Evolutionary conservation across 495 filamentous ascomycete genomes (phyloP), one percentile per base, ranked within the genome.

Genomic region (Penicillium nucicola): DNA sequence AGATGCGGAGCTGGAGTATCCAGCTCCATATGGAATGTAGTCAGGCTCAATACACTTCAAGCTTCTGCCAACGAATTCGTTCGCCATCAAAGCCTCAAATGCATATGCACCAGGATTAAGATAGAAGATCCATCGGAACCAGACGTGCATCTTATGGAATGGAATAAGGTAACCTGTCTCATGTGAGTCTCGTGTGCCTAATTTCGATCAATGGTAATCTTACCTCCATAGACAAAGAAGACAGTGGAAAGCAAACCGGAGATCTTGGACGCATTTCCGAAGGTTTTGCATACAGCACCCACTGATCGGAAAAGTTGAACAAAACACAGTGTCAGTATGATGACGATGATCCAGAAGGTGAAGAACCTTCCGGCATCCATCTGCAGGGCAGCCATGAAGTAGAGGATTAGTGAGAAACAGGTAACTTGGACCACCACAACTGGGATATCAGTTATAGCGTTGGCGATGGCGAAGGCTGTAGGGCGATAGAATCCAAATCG

Each of bases 91-190:
- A 0, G 86, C 77, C 67, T 97, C 92, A 56, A 95, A 97, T 2
- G 87, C 84, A 56, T 96, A 97, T 0, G 83, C 82, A 23, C 93
- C 79, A 2, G 91, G 90, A 58, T 96, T 87, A 8, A 96, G 67
- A 56, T 90, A 96, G 60, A 90, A 89, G 46, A 97, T 79, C 92
- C 92, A 96, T 15, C 89, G 80, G 57, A 89, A 89, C 87, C 90
- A 96, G 3, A 73, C 77, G 6, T 85, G 82, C 89, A 96, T 95
- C 22, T 71, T 64, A 33, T 66, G 61, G 46, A 83, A 83, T 0
- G 92, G 92, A 49, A 97, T 88, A 2, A 85, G 80, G 65, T 96
- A 97, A 7, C 92, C 92, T 66, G 82, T 86, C 58, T 84, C 1
- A 4, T 0, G 15, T 45, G 67, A 45, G 82, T 80, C 10, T 87